Evolutionary conservation across 768 basidiomycete species (phyloP), one percentile per base, ranked within the genome.

Genomic region (Boletus sensibilis): DNA sequence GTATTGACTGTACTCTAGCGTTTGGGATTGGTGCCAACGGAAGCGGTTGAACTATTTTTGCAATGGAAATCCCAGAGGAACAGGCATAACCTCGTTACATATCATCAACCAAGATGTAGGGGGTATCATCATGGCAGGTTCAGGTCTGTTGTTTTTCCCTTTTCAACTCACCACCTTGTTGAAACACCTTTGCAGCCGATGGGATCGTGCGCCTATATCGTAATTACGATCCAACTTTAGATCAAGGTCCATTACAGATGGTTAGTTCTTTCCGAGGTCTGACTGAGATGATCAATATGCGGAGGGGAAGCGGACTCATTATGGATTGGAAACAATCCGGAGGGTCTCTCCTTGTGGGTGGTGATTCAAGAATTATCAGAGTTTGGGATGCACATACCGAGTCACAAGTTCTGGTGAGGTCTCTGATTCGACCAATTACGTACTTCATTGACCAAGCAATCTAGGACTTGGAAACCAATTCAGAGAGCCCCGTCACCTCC

Each of bases 311-410:
- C 41, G 97, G 97, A 0, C 76, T 98, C 48, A 80, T 98, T 29
- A 83, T 90, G 57, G 93, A 96, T 57, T 99, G 97, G 97, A 92
- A 90, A 66, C 96, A 98, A 73, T 79, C 82, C 2, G 81, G 86
- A 25, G 97, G 95, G 0, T 85, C 84, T 27, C 74, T 98, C 34
- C 77, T 98, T n/a, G 85, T 93, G 27, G 92, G 92, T 11, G 97
- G 96, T 2, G 96, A 98, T 73, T 88, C 92, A 37, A 84, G 86
- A 55, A 85, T 87, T 38, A 88, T 99, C 58, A 82, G 93, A 56
- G 80, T 94, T 5, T 99, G 97, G 97, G 95, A 99, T 69, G 96
- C 94, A 10, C 87, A 92, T 61, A 89, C 90, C 2, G 97, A 98
- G 70, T 84, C 80, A 25, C 83, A 85, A 54, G 76, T 87, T 42